Conservation (phyloP, 371 early-diverging fungal genomes). For the Syncephalastrum monosporum region DNA sequence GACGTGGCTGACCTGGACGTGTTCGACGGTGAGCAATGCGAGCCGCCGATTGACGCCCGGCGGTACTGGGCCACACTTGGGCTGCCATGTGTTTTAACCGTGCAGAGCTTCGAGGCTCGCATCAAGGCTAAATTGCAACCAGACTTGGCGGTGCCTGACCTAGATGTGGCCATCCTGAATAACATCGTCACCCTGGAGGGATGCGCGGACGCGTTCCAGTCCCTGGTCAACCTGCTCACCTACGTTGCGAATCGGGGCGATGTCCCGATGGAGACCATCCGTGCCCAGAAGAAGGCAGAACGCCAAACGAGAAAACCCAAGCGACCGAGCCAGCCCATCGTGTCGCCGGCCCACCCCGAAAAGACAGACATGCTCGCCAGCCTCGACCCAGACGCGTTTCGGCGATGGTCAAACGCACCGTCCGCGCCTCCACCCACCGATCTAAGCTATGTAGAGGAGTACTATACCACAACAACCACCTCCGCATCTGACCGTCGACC, state of each 20-base stretch:
- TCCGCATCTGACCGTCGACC: slow-evolving; percentile 10
- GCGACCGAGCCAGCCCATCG: not conserved
- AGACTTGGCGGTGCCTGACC: slow-evolving; percentile 15
- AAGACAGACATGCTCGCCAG: slow-evolving; percentile 46
- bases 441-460: slow-evolving; percentile 56
- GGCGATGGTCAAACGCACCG: not conserved
- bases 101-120: slow-evolving; percentile 41
- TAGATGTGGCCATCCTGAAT: slow-evolving; percentile 52
- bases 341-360: not conserved
- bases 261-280: not conserved
- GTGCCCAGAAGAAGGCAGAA: not conserved
- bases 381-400: slow-evolving; percentile 64
- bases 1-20: slow-evolving; percentile 30
- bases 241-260: slow-evolving; percentile 37
- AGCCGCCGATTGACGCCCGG: slow-evolving; percentile 20
- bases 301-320: not conserved
- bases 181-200: slow-evolving; percentile 65
- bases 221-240: slow-evolving; percentile 55
- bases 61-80: slow-evolving; percentile 45
- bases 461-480: slow-evolving; percentile 19
- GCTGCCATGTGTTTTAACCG: slow-evolving; percentile 28
- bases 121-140: slow-evolving; percentile 40
- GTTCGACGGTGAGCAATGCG: slow-evolving; percentile 9
- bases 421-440: slow-evolving; percentile 4
- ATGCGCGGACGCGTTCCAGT: slow-evolving; percentile 76